Percentiles rank a stretch among this genome's conserved stretches.
Evolutionary conservation across 2,329 filamentous ascomycete species (phyloP).

Genomic region (Colletotrichum sp.): DNA sequence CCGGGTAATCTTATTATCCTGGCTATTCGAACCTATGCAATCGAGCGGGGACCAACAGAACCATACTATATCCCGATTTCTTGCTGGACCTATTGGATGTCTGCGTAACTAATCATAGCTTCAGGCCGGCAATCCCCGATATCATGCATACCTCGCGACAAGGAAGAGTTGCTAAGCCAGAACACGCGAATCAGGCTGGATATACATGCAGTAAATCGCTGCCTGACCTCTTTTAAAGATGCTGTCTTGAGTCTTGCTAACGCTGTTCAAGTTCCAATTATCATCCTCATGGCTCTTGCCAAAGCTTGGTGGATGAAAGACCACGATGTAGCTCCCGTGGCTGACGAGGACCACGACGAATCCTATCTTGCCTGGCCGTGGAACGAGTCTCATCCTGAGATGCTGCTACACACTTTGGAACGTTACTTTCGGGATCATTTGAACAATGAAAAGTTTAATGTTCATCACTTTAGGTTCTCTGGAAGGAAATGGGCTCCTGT

Average conservation of each 20-base stretch:
- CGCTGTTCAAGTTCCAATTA: not conserved
- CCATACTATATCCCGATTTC: too few species aligned
- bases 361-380: not conserved
- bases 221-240: not conserved
- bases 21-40: not conserved
- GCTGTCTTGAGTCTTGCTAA: not conserved
- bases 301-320: not conserved
- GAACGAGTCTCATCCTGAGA: not conserved
- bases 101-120: not conserved
- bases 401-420: not conserved
- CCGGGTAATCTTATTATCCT: too few species aligned
- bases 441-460: not conserved
- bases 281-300: not conserved
- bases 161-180: not conserved
- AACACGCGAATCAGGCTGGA: not conserved
- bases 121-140: not conserved
- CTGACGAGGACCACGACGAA: not conserved
- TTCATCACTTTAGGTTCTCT: not conserved
- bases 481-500: not conserved
- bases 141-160: not conserved
- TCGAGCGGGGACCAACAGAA: not conserved
- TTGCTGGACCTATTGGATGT: too few species aligned
- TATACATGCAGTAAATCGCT: not conserved
- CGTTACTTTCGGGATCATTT: not conserved
- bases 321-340: not conserved